These are phyloP conservation scores for Cyberlindnera euphorbiiphila DNA, from an alignment of 805 yeast species.

Conservation along the genomic window DNA sequence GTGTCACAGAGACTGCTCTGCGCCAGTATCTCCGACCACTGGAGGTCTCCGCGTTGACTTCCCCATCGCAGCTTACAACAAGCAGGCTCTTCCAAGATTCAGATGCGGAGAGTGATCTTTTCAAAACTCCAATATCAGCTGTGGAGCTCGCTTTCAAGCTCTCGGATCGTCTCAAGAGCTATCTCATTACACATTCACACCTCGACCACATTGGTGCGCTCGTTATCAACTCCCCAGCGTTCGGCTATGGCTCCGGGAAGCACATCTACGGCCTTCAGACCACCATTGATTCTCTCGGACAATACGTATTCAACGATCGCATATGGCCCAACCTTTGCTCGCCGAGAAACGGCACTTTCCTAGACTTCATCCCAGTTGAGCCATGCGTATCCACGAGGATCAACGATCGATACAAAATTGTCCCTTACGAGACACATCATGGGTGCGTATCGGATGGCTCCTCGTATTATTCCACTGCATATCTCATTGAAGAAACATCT, in stretches of 20 bases:
- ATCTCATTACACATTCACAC: conserved; percentile 76
- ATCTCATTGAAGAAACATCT: conserved; percentile 40
- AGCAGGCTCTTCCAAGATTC: not conserved
- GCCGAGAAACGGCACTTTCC: conserved; percentile 26
- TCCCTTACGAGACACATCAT: conserved; percentile 37
- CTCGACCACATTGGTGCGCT: conserved; percentile 74
- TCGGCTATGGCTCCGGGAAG: conserved; percentile 34
- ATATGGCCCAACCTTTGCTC: conserved; percentile 71
- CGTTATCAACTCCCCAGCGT: conserved; percentile 66
- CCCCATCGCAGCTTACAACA: conserved; percentile 1
- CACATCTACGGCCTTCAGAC: conserved; percentile 48
- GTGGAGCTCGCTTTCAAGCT: conserved; percentile 32
- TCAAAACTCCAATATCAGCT: conserved; percentile 21
- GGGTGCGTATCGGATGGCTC: conserved; percentile 34
- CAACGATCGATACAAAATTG: conserved; percentile 23
- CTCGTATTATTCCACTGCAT: conserved; percentile 49
- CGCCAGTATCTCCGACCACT: conserved; percentile 9
- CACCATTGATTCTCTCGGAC: conserved; percentile 49
- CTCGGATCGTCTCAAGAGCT: conserved; percentile 37
- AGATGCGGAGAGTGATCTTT: not conserved
- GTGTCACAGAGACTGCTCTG: conserved; percentile 11
- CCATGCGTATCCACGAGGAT: conserved; percentile 2
- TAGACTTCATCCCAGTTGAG: conserved; percentile 20
- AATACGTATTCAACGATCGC: conserved; percentile 63
- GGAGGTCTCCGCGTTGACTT: conserved; percentile 6